Evolutionary conservation across 2,329 filamentous ascomycete genomes (phyloP).

Genomic region (Lasiodiplodia gonubiensis): DNA sequence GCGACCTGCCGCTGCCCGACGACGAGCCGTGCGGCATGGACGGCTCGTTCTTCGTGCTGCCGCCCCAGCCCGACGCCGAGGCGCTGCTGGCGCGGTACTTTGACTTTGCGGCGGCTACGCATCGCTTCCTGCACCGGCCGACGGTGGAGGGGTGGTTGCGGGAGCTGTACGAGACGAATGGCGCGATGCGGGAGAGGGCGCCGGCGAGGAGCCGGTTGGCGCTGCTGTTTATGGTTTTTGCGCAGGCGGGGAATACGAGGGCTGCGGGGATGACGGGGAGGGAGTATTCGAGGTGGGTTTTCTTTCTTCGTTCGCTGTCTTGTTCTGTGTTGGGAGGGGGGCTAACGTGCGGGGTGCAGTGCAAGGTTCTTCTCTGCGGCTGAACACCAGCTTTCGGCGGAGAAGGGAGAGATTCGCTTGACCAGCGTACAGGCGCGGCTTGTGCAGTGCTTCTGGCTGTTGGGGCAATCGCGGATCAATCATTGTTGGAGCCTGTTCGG

Average conservation of each 20-base stretch:
- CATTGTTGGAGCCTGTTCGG: slow-evolving; percentile 67
- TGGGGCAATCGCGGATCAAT: slow-evolving; percentile 65
- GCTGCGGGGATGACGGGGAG: neutral
- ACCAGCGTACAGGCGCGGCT: slow-evolving; percentile 65
- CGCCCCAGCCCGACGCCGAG: slow-evolving; percentile 48
- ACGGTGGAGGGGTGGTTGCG: slow-evolving; percentile 56
- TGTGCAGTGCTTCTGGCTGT: slow-evolving; percentile 64
- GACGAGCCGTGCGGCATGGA: slow-evolving; percentile 41
- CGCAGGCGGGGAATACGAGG: slow-evolving; percentile 33
- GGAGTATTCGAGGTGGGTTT: slow-evolving; percentile 11
- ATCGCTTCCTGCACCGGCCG: slow-evolving; percentile 63
- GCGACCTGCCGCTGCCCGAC: slow-evolving; percentile 56
- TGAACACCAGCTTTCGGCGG: slow-evolving; percentile 53
- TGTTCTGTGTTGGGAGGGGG: no score
- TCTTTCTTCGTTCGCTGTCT: no score
- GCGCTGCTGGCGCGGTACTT: slow-evolving; percentile 62
- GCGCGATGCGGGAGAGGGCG: slow-evolving; percentile 33
- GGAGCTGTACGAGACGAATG: slow-evolving; percentile 33
- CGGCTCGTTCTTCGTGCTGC: slow-evolving; percentile 35
- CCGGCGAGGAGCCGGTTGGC: slow-evolving; percentile 45
- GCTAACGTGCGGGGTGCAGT: slow-evolving; percentile 38
- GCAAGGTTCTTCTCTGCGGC: slow-evolving; percentile 55
- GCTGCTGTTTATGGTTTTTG: slow-evolving; percentile 45
- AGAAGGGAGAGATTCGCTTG: slow-evolving; percentile 60
- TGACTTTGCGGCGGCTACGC: slow-evolving; percentile 66